These are phyloP conservation scores for Metschnikowia peoriensis DNA, from an alignment of 805 yeast genomes.

Conservation along the genomic window DNA sequence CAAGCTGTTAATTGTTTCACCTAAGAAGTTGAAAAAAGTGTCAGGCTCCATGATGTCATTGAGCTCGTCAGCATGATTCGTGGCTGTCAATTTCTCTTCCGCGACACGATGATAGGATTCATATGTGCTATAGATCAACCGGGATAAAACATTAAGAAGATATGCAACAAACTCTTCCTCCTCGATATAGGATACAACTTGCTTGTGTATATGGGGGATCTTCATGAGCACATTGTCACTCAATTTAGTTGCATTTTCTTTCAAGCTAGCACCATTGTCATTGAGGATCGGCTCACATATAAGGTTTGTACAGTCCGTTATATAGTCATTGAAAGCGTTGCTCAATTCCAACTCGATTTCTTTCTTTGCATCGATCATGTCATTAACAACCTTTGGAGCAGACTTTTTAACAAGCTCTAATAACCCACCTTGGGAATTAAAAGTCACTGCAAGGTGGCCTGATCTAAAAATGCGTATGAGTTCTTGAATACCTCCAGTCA, in stretches of 20 bases:
- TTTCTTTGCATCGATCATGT: constrained; percentile 71
- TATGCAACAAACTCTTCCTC: constrained; percentile 46
- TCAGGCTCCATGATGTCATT: constrained; percentile 65
- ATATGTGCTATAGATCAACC: constrained; percentile 56
- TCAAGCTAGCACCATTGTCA: constrained; percentile 18
- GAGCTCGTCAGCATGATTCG: constrained; percentile 25
- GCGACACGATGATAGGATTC: constrained; percentile 46
- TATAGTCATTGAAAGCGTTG: constrained; percentile 65
- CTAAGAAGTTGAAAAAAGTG: constrained; percentile 50
- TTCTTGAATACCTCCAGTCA: constrained; percentile 63
- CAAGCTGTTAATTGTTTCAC: constrained; percentile 29
- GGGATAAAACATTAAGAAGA: constrained; percentile 36
- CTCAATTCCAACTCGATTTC: constrained; percentile 76
- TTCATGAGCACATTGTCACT: constrained; percentile 50
- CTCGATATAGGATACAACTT: constrained; percentile 52
- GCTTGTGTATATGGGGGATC: constrained; percentile 54
- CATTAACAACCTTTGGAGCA: constrained; percentile 75
- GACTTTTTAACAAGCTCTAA: constrained; percentile 59
- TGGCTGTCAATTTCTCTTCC: constrained; percentile 22
- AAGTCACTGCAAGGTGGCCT: constrained; percentile 46
- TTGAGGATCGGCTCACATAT: constrained; percentile 45
- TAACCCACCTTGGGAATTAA: constrained; percentile 32
- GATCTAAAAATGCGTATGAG: constrained; percentile 37
- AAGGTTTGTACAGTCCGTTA: constrained; percentile 46
- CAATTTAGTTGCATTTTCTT: constrained; percentile 38